Percentiles rank a stretch among this genome's conserved stretches.
Evolutionary conservation across 805 yeast species (phyloP).

Genomic region (Sugiyamaella qingdaonensis): DNA sequence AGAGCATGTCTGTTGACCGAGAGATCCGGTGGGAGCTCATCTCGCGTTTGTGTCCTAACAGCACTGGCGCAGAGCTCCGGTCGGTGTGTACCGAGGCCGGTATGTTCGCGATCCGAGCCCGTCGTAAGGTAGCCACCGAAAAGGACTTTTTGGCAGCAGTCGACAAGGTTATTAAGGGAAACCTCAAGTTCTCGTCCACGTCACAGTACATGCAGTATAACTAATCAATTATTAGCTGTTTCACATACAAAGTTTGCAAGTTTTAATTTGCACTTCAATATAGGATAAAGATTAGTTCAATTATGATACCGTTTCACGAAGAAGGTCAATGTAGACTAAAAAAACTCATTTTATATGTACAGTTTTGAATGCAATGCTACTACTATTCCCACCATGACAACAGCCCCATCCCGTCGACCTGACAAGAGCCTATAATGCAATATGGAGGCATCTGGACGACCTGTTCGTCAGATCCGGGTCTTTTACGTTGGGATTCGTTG

Average conservation of each 20-base stretch:
- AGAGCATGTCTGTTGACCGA: constrained; percentile 96
- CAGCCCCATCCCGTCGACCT: constrained; percentile 95
- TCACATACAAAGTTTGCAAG: neutral
- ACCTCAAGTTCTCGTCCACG: constrained; percentile 94
- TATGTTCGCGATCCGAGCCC: constrained; percentile 97
- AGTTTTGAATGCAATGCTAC: neutral
- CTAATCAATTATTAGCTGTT: constrained; percentile 32
- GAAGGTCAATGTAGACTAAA: neutral
- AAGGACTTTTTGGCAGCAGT: constrained; percentile 97
- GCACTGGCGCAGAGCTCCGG: constrained; percentile 97
- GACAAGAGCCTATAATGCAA: constrained; percentile 83
- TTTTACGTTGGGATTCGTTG: constrained; percentile 74
- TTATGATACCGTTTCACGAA: neutral
- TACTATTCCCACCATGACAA: constrained; percentile 89
- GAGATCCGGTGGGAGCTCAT: constrained; percentile 98
- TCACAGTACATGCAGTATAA: constrained; percentile 98
- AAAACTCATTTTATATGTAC: neutral
- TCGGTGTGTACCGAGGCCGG: constrained; percentile 99
- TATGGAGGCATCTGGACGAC: constrained; percentile 60
- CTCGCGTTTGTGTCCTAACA: constrained; percentile 94
- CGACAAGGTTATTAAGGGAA: constrained; percentile 97
- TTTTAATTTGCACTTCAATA: too few species aligned
- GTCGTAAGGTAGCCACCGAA: constrained; percentile 97
- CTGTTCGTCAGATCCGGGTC: constrained; percentile 41
- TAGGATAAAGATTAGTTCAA: neutral